These are phyloP conservation scores for Polyporus tsugae DNA, from an alignment of 1,284 basidiomycete species.

Conservation along the genomic window DNA sequence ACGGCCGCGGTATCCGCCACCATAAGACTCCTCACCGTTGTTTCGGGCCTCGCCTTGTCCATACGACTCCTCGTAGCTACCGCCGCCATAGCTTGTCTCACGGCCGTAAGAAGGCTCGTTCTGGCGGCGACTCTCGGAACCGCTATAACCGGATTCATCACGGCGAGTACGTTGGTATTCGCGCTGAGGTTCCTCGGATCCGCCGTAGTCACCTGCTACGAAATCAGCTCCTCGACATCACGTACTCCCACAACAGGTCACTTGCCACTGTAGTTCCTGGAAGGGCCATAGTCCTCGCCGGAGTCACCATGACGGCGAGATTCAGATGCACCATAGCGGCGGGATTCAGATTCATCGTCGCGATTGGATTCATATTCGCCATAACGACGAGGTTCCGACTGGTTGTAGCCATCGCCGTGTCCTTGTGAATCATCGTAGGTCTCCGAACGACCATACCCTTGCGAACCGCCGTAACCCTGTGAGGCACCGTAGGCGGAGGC, in stretches of 20 bases:
- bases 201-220: constrained; percentile 21
- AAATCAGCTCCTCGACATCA: neutral
- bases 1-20: constrained; percentile 8
- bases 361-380: constrained; percentile 6
- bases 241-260: neutral
- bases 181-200: constrained; percentile 21
- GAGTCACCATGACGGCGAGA: constrained; percentile 21
- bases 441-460: neutral
- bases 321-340: constrained; percentile 19
- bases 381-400: no score
- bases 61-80: constrained; percentile 11
- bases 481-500: constrained; percentile 20
- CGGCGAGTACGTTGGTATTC: constrained; percentile 15
- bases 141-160: constrained; percentile 18
- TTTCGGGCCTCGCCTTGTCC: constrained; percentile 18
- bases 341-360: neutral
- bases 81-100: constrained; percentile 16
- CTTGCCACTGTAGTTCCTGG: constrained; percentile 15
- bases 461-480: constrained; percentile 8
- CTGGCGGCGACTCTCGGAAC: constrained; percentile 20
- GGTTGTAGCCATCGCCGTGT: neutral
- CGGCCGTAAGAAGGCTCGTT: constrained; percentile 25
- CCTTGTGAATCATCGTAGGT: neutral
- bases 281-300: constrained; percentile 18
- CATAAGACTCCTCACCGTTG: constrained; percentile 17